These are phyloP conservation scores for Penicillium cinerascens DNA, from an alignment of 495 filamentous ascomycete genomes.

Conservation along the genomic window DNA sequence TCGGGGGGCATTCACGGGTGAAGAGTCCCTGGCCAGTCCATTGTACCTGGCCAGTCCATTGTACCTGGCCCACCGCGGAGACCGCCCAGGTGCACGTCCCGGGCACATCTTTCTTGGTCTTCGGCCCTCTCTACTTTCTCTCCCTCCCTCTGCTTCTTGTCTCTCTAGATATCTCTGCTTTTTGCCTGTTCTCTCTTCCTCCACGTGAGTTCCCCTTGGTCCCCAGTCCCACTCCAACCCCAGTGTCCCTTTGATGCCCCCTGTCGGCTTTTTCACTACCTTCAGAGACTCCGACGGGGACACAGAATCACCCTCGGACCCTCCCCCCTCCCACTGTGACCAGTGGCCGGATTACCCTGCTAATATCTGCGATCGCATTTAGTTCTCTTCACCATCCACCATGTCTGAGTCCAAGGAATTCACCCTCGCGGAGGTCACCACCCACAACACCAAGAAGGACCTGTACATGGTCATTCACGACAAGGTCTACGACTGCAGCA, in stretches of 20 bases:
- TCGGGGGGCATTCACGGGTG: not conserved
- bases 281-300: slow-evolving; percentile 1
- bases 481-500: slow-evolving; percentile 85
- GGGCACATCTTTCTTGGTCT: slow-evolving; percentile 2
- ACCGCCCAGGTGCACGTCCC: slow-evolving; percentile 19
- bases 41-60: too few relatives aligned
- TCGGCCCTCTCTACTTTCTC: slow-evolving; percentile 6
- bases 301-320: not conserved
- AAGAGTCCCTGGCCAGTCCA: too few relatives aligned
- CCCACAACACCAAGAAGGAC: slow-evolving; percentile 95
- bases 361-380: not conserved
- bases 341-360: not conserved
- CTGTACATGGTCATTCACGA: slow-evolving; percentile 90
- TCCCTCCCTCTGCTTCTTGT: slow-evolving; percentile 6
- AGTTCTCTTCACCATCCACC: slow-evolving; percentile 27
- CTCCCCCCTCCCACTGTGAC: slow-evolving; percentile 1
- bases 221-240: not conserved
- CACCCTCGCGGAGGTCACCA: slow-evolving; percentile 80
- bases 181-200: slow-evolving; percentile 5
- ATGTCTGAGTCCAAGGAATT: slow-evolving; percentile 68
- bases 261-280: not conserved
- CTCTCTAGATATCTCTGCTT: slow-evolving; percentile 5
- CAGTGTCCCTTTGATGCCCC: not conserved
- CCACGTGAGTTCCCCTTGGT: slow-evolving; percentile 2
- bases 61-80: slow-evolving; percentile 7